These are phyloP conservation scores for Fraxinus americana DNA, from an alignment of 257 asterid genomes.

Conservation along the genomic window DNA sequence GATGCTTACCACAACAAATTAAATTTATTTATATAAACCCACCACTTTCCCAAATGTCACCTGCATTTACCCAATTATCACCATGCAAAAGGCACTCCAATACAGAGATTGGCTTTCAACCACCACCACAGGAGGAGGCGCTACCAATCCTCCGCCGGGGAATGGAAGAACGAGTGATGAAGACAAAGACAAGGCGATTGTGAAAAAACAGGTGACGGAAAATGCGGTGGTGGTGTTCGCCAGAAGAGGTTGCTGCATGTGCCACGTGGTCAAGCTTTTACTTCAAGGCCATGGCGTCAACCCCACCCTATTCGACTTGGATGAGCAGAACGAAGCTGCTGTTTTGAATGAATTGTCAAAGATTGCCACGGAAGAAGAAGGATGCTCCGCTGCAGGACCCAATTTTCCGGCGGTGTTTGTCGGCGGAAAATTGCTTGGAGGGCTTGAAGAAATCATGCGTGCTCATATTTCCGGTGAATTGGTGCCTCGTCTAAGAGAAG, in stretches of 20 bases:
- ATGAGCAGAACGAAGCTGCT: conserved; percentile 47
- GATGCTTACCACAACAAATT: conserved; percentile 1
- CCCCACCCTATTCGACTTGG: conserved; percentile 55
- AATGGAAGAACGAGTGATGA: not conserved
- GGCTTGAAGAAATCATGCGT: conserved; percentile 43
- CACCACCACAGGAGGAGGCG: conserved; percentile 10
- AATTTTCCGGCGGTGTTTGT: conserved; percentile 44
- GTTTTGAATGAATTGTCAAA: conserved; percentile 31
- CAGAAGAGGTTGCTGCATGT: conserved; percentile 78
- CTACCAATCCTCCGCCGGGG: not conserved
- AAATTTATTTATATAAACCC: conserved; percentile 16
- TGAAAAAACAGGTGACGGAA: conserved; percentile 47
- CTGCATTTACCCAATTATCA: not conserved
- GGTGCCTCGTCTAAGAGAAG: conserved; percentile 44
- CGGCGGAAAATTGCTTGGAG: conserved; percentile 48
- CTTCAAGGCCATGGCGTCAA: conserved; percentile 72
- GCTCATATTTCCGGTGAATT: conserved; percentile 49
- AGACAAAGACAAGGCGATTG: not conserved
- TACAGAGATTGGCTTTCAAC: conserved; percentile 33
- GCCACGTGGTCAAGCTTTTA: conserved; percentile 68
- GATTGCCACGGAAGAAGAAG: not conserved
- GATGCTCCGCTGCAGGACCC: not conserved
- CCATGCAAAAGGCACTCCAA: conserved; percentile 58
- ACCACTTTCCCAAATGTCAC: not conserved
- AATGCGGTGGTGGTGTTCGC: conserved; percentile 72